Evolutionary conservation across 805 yeast species (phyloP).

Genomic region (Isabelozyma heimii): DNA sequence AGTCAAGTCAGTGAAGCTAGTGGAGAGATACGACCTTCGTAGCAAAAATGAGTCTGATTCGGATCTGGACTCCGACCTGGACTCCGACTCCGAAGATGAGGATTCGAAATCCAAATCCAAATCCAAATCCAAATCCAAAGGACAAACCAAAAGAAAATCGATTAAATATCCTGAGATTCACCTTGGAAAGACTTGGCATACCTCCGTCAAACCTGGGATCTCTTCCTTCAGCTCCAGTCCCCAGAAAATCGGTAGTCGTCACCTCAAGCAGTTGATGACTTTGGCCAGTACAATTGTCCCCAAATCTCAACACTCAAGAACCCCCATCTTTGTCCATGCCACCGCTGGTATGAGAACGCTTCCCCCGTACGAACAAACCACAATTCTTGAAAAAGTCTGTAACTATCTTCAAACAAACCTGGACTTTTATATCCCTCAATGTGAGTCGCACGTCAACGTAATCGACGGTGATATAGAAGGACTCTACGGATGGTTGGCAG

Average conservation of each 20-base stretch:
- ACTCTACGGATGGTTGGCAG: constrained; percentile 62
- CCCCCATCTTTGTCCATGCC: constrained; percentile 68
- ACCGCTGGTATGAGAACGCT: constrained; percentile 68
- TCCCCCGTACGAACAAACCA: constrained; percentile 48
- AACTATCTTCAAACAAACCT: constrained; percentile 44
- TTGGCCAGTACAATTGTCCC: constrained; percentile 55
- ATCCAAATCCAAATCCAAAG: constrained; percentile 1
- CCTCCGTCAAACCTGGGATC: constrained; percentile 56
- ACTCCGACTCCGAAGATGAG: background rate
- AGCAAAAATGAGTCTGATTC: constrained; percentile 4
- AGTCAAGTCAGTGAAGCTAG: constrained; percentile 6
- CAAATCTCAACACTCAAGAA: constrained; percentile 53
- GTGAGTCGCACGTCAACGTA: constrained; percentile 55
- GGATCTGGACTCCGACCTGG: constrained; percentile 3
- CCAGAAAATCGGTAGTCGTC: constrained; percentile 50
- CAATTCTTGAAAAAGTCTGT: constrained; percentile 49
- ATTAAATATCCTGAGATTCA: constrained; percentile 26
- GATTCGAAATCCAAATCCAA: constrained; percentile 4
- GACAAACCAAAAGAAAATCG: background rate
- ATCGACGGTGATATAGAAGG: constrained; percentile 69
- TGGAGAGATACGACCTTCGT: constrained; percentile 6
- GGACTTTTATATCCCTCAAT: constrained; percentile 58
- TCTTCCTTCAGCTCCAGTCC: constrained; percentile 48
- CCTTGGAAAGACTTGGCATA: constrained; percentile 45
- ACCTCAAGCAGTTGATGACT: constrained; percentile 47